phyloP scores from a whole-genome alignment of 306 rosid genomes.

The Lablab purpureus region DNA sequence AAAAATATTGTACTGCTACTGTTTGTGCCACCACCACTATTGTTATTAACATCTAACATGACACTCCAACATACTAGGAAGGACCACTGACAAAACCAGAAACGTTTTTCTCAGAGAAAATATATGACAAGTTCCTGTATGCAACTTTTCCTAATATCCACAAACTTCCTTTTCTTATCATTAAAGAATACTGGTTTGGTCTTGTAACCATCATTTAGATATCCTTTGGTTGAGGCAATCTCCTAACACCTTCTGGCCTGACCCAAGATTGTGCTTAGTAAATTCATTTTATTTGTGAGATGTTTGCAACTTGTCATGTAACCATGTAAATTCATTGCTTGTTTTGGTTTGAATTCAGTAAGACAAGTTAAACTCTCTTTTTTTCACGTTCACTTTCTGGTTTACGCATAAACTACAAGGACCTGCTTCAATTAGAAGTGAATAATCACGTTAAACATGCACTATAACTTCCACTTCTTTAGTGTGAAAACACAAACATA shows the following conservation, averaged over 20 bases:
- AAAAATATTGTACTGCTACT: background rate
- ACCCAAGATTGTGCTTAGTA: background rate
- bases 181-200: background rate
- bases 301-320: background rate
- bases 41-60: background rate
- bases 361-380: background rate
- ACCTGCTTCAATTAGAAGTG: too few relatives aligned
- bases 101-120: conserved; percentile 1
- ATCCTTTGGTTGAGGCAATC: conserved; percentile 7
- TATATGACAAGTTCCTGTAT: background rate
- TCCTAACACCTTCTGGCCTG: background rate
- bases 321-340: background rate
- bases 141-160: conserved; percentile 11
- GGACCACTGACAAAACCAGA: conserved; percentile 50
- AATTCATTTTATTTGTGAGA: background rate
- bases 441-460: too few relatives aligned
- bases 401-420: too few relatives aligned
- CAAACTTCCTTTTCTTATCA: conserved; percentile 38
- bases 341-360: too few relatives aligned
- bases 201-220: conserved; percentile 1
- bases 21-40: background rate
- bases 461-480: too few relatives aligned
- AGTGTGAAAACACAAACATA: too few relatives aligned
- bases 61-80: conserved; percentile 27
- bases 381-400: too few relatives aligned